phyloP scores from a whole-genome alignment of 371 early-diverging fungal species.

The Dichotomocladium elegans region DNA sequence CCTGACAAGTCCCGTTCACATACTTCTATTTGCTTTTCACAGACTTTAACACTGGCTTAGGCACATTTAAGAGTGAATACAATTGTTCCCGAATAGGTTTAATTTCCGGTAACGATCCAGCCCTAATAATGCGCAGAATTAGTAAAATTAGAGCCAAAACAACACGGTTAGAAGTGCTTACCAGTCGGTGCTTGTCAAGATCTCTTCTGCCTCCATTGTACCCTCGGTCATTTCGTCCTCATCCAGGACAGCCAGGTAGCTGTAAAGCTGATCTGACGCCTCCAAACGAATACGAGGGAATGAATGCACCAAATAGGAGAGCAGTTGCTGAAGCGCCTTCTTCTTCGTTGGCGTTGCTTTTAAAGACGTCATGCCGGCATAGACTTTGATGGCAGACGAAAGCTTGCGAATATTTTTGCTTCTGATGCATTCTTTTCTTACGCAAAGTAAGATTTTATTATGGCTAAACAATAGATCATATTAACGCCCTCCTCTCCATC shows the following conservation, averaged over 20 bases:
- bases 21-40: background rate
- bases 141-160: background rate
- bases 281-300: constrained; percentile 52
- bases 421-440: constrained; percentile 35
- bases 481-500: too few species aligned
- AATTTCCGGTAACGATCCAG: constrained; percentile 18
- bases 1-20: too few species aligned
- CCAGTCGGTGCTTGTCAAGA: constrained; percentile 47
- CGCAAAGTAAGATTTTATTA: constrained; percentile 18
- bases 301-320: constrained; percentile 45
- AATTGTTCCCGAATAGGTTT: constrained; percentile 29
- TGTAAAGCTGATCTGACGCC: constrained; percentile 49
- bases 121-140: constrained; percentile 13
- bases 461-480: constrained; percentile 18
- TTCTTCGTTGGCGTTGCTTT: constrained; percentile 19
- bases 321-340: constrained; percentile 42
- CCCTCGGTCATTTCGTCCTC: constrained; percentile 25
- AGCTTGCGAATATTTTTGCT: constrained; percentile 43
- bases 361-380: constrained; percentile 36
- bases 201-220: constrained; percentile 36
- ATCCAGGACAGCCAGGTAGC: constrained; percentile 34
- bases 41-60: constrained; percentile 26
- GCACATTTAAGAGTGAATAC: constrained; percentile 30
- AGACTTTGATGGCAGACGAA: constrained; percentile 44
- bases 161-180: constrained; percentile 7